Evolutionary conservation across 148 eudicot species (phyloP).

Genomic region (Spergularia bocconei): DNA sequence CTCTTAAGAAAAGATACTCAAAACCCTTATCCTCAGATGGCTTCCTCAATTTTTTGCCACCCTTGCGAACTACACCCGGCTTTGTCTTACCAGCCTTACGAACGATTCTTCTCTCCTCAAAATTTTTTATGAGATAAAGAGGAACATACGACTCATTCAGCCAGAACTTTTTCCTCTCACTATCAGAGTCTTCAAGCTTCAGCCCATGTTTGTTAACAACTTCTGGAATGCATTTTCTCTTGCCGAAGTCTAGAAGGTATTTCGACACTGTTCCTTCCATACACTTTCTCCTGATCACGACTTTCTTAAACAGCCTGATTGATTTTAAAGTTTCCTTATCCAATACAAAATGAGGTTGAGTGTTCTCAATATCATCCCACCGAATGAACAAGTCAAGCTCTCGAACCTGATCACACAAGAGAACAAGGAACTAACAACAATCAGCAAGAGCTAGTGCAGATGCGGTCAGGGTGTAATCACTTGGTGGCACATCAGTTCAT

Average conservation of each 20-base stretch:
- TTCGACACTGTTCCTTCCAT: conserved; percentile 52
- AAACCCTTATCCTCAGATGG: conserved; percentile 53
- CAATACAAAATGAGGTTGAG: conserved; percentile 42
- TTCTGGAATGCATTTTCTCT: conserved; percentile 84
- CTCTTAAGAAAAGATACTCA: conserved; percentile 71
- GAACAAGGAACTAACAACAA: neutral
- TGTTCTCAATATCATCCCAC: conserved; percentile 92
- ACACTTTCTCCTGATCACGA: conserved; percentile 60
- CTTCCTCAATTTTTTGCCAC: conserved; percentile 36
- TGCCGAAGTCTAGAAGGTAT: conserved; percentile 97
- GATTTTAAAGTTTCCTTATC: conserved; percentile 66
- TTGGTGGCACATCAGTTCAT: neutral
- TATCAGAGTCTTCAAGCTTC: conserved; percentile 57
- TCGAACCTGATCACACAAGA: conserved; percentile 56
- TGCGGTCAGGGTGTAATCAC: neutral
- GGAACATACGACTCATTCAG: conserved; percentile 82
- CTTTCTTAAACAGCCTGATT: conserved; percentile 78
- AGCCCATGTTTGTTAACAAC: conserved; percentile 69
- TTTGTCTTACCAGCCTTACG: conserved; percentile 56
- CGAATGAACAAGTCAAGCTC: conserved; percentile 75
- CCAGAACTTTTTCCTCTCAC: conserved; percentile 88
- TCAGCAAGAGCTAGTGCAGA: conserved; percentile 12
- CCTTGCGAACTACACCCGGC: conserved; percentile 35
- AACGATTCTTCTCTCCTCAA: conserved; percentile 79
- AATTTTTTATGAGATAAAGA: conserved; percentile 73